Evolutionary conservation across 768 basidiomycete genomes (phyloP).

Genomic region (Phaeotremella skinneri): DNA sequence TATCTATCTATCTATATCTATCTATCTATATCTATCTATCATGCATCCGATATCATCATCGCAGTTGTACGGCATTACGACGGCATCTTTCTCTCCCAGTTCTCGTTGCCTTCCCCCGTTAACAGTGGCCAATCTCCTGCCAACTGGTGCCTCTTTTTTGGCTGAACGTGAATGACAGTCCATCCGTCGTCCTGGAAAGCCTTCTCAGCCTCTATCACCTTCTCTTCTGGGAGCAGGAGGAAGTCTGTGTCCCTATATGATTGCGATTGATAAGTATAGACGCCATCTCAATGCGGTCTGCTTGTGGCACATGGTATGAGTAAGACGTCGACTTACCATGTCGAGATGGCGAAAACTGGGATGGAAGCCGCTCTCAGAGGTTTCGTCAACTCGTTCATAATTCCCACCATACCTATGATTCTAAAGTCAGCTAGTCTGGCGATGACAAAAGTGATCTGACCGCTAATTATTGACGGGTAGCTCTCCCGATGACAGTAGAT

Average conservation of each 20-base stretch:
- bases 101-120: no score
- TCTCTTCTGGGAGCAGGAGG: constrained; percentile 16
- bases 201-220: constrained; percentile 4
- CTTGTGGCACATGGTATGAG: not conserved
- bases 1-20: no score
- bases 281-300: not conserved
- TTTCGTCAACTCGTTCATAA: constrained; percentile 17
- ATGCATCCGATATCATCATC: no score
- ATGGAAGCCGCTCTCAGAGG: constrained; percentile 17
- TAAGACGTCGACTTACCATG: constrained; percentile 15
- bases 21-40: no score
- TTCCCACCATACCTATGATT: constrained; percentile 14
- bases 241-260: constrained; percentile 18
- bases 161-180: constrained; percentile 4
- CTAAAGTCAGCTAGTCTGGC: not conserved
- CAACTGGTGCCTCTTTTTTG: not conserved
- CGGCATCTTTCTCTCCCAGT: no score
- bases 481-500: not conserved
- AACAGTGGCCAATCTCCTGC: not conserved
- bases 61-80: no score
- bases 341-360: constrained; percentile 18
- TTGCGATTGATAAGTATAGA: constrained; percentile 1
- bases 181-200: constrained; percentile 17
- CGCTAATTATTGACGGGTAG: not conserved
- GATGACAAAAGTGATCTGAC: not conserved